phyloP scores from a whole-genome alignment of 495 filamentous ascomycete species.

The Daldinia childiae region DNA sequence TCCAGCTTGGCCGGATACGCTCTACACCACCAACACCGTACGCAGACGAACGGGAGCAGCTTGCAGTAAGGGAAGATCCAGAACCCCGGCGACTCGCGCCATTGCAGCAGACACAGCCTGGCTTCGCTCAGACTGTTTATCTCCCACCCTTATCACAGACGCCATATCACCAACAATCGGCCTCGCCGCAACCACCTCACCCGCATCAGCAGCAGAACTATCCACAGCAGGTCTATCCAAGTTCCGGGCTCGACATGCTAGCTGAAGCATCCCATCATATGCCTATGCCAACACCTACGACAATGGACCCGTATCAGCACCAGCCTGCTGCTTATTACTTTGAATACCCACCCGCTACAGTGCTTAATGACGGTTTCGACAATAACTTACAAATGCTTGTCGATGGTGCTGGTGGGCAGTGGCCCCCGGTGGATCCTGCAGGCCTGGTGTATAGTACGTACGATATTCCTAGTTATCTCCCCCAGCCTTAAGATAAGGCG shows the following conservation, averaged over 20 bases:
- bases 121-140: conserved; percentile 40
- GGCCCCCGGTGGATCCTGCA: conserved; percentile 33
- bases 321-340: conserved; percentile 29
- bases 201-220: conserved; percentile 14
- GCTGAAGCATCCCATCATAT: conserved; percentile 36
- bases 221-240: conserved; percentile 27
- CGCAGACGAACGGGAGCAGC: conserved; percentile 10
- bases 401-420: conserved; percentile 40
- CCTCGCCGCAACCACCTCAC: conserved; percentile 17
- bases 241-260: conserved; percentile 35
- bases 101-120: conserved; percentile 34
- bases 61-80: conserved; percentile 11
- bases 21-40: conserved; percentile 9
- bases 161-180: conserved; percentile 31
- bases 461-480: conserved; percentile 35
- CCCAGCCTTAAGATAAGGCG: neutral
- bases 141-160: conserved; percentile 44
- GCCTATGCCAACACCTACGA: conserved; percentile 17
- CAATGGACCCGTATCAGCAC: conserved; percentile 34
- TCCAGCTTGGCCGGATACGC: conserved; percentile 10
- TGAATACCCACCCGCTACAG: conserved; percentile 31
- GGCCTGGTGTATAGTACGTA: conserved; percentile 39
- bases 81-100: conserved; percentile 43
- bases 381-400: conserved; percentile 48
- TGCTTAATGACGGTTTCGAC: conserved; percentile 49